A percentile compares a stretch with the other conserved stretches of the same genome.
Evolutionary conservation across 148 eudicot species (phyloP).

Genomic region (Vaccinium myrtillus): DNA sequence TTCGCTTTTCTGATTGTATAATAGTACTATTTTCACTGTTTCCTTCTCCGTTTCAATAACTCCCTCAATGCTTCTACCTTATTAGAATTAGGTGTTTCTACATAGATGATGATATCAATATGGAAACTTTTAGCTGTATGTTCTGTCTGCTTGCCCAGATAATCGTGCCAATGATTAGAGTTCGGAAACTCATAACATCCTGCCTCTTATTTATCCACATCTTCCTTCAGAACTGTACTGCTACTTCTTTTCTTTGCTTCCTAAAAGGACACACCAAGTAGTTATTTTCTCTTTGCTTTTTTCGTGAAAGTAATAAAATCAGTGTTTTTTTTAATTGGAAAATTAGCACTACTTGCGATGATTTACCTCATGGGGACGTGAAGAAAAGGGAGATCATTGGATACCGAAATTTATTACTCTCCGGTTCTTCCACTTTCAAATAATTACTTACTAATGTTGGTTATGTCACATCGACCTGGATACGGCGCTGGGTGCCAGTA

Average conservation of each 20-base stretch:
- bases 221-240: not conserved
- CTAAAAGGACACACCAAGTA: not conserved
- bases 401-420: no score
- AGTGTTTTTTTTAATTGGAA: not conserved
- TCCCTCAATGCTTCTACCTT: not conserved
- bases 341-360: no score
- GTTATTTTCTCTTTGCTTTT: not conserved
- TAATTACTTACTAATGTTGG: no score
- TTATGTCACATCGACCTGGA: no score
- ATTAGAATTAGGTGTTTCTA: not conserved
- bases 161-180: not conserved
- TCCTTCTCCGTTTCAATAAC: not conserved
- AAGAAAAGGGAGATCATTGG: no score
- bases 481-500: no score
- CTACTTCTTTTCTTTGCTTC: not conserved
- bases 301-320: not conserved
- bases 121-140: not conserved
- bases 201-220: not conserved
- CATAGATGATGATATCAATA: not conserved
- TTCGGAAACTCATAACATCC: not conserved
- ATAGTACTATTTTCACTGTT: not conserved
- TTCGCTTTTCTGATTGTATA: not conserved
- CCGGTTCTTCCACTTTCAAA: no score
- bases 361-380: no score
- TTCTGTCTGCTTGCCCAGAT: not conserved